Base-by-base conservation (phyloP, 257 asterid species). In the Nicotiana obtusifolia region DNA sequence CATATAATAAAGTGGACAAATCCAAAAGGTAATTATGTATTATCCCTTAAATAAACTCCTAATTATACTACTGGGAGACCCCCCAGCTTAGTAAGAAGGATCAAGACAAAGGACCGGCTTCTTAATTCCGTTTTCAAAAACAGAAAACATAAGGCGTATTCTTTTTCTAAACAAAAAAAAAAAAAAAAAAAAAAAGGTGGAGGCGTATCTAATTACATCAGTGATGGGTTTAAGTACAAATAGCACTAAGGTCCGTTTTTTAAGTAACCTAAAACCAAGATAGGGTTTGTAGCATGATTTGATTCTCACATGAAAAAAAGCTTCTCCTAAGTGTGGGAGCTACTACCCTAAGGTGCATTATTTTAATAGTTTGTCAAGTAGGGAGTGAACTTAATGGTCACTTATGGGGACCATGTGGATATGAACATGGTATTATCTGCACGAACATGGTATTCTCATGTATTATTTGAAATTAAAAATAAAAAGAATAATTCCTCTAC, bases 301-400 rank as follows among this genome's bases (percentile, higher is more conserved):
- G 44, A 65, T 65, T 65, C 73, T 65, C 73, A 65, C 73, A 65
- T 65, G 73, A 65, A 65, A 64, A 64, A 65, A 28, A 20, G 20
- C 41, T 64, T 65, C 35, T 64, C 73, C 19, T 15, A 65, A 65
- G 30, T 16, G 24, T 56, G 80, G 79, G 52, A 81, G 67, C 81
- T 60, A 31, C 52, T 30, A n/a, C 60, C 28, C 44, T 44, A 52
- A 37, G 17, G 76, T 56, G 10, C 57, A 80, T 68, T 79, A 59
- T 67, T 79, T 83, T 41, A 24, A 44, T 44, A 35, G 73, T 19
- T 33, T 82, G 84, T 82, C 62, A 2, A 28, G 82, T 64, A 15
- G 80, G 60, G 76, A 64, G 76, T 52, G 76, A 59, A 69, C 76
- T 28, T 26, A 22, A 59, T 80, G 81, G 47, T 81, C 81, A 83